phyloP scores from a whole-genome alignment of 768 basidiomycete species.

The Xerocomellus amylosporus region DNA sequence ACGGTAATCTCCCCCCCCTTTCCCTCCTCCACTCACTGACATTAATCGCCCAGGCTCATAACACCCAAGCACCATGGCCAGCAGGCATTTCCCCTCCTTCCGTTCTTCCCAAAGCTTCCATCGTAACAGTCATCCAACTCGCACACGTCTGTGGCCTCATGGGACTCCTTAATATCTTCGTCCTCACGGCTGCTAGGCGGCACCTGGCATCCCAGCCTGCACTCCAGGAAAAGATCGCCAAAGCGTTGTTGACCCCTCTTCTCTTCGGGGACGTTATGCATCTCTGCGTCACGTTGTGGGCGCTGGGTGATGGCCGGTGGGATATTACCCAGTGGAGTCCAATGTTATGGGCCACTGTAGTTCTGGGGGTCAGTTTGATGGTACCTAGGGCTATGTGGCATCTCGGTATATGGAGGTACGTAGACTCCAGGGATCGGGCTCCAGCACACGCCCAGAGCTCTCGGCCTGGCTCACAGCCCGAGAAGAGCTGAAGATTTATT shows the following conservation, averaged over 20 bases:
- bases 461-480: neutral
- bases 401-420: constrained; percentile 70
- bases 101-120: constrained; percentile 55
- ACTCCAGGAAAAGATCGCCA: constrained; percentile 70
- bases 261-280: constrained; percentile 69
- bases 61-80: constrained; percentile 75
- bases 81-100: constrained; percentile 43
- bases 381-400: constrained; percentile 74
- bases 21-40: neutral
- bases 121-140: constrained; percentile 71
- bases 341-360: constrained; percentile 65
- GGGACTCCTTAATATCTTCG: constrained; percentile 66
- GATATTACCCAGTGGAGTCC: constrained; percentile 58
- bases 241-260: constrained; percentile 62
- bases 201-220: constrained; percentile 57
- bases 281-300: constrained; percentile 68
- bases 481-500: constrained; percentile 22
- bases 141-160: constrained; percentile 75
- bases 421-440: constrained; percentile 56
- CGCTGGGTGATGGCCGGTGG: constrained; percentile 70
- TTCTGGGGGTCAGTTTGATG: constrained; percentile 62
- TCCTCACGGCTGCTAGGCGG: constrained; percentile 58
- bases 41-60: constrained; percentile 51
- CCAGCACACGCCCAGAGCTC: neutral
- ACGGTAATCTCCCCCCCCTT: constrained; percentile 39